These are phyloP conservation scores for Nemania serpens DNA, from an alignment of 2,329 filamentous ascomycete species.

Conservation along the genomic window DNA sequence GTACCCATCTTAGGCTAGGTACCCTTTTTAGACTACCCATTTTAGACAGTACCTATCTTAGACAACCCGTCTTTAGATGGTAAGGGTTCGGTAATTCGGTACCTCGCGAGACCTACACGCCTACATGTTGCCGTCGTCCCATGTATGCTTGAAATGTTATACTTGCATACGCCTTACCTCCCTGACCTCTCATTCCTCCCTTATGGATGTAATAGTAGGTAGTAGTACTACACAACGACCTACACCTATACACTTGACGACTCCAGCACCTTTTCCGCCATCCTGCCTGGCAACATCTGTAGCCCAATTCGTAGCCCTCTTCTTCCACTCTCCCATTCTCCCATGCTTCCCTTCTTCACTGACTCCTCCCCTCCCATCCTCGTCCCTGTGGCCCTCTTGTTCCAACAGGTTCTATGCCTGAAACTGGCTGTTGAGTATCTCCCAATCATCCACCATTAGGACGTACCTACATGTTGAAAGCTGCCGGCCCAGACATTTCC, in stretches of 20 bases:
- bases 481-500: background rate
- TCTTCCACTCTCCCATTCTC: background rate
- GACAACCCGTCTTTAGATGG: background rate
- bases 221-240: background rate
- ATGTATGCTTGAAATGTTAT: background rate
- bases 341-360: background rate
- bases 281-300: slow-evolving; percentile 9
- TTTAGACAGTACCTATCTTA: too few relatives aligned
- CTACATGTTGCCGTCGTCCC: background rate
- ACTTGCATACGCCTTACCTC: background rate
- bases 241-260: background rate
- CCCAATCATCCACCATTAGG: background rate
- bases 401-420: slow-evolving; percentile 1
- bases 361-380: background rate
- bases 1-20: background rate
- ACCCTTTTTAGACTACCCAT: too few relatives aligned
- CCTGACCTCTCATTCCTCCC: background rate
- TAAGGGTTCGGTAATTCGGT: background rate
- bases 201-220: background rate
- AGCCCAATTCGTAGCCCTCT: background rate
- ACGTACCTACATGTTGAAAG: background rate
- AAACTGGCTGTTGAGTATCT: background rate
- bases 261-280: slow-evolving; percentile 7
- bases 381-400: too few relatives aligned
- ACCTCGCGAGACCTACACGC: background rate